Percentiles rank a stretch among this genome's conserved stretches.
Evolutionary conservation across 2,329 filamentous ascomycete genomes (phyloP).

Genomic region (Plectosphaerella sp.): DNA sequence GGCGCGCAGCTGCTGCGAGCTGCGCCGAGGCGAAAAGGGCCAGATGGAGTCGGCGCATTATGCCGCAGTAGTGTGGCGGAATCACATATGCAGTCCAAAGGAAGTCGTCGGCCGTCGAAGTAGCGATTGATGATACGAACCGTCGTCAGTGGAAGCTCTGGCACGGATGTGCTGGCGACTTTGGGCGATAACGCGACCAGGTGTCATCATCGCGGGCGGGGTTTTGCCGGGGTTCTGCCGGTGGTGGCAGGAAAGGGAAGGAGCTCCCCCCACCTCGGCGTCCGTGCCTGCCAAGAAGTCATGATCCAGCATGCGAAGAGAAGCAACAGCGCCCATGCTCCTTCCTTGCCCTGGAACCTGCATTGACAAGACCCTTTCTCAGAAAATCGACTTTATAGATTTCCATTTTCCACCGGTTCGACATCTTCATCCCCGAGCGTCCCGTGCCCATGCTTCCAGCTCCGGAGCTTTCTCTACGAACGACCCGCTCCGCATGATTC

Average conservation of each 20-base stretch:
- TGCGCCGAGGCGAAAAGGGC: slow-evolving; percentile 38
- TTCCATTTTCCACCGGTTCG: too few species aligned
- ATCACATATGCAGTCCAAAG: slow-evolving; percentile 1
- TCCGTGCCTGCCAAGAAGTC: background rate
- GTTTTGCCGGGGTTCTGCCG: slow-evolving; percentile 7
- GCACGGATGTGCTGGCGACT: background rate
- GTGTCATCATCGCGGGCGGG: slow-evolving; percentile 10
- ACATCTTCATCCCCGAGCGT: too few species aligned
- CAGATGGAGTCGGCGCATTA: slow-evolving; percentile 47
- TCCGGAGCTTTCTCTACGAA: too few species aligned
- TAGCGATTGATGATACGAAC: background rate
- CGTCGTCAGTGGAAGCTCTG: background rate
- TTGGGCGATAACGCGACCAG: slow-evolving; percentile 2
- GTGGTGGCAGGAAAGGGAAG: background rate
- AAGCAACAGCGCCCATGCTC: background rate
- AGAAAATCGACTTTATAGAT: too few species aligned
- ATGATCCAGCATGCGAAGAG: background rate
- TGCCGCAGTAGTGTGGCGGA: slow-evolving; percentile 26
- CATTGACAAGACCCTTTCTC: background rate
- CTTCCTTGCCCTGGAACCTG: background rate
- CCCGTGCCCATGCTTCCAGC: too few species aligned
- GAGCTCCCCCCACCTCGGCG: background rate
- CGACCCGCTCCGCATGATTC: too few species aligned
- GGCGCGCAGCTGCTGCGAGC: slow-evolving; percentile 39
- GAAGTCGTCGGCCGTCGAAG: slow-evolving; percentile 5